Base-by-base conservation (phyloP, 2,329 filamentous ascomycete genomes). In the Fusarium buharicum region DNA sequence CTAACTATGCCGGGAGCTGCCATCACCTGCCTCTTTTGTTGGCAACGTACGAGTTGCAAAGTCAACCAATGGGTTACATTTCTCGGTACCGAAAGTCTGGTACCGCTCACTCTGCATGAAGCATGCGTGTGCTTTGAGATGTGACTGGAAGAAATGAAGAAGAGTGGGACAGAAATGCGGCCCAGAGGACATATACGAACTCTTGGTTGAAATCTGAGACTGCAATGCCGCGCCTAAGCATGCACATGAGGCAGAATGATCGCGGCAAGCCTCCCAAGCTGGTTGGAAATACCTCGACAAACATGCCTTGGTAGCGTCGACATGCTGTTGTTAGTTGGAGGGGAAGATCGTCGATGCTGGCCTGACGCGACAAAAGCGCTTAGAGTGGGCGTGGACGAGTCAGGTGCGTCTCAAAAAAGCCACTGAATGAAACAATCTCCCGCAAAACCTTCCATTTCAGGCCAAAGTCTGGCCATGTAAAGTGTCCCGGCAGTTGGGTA, bases 51-150 rank as follows among this genome's bases (percentile, higher is more conserved):
- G 62, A 69, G 64, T 58, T 59, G 48, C 56, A 59, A 49, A 59
- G 48, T 14, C 41, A 39, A 49, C 34, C 43, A 59, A 57, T 22
- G 20, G 20, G 20, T 22, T 38, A 50, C 50, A 38, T 46, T 62
- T 37, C 61, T 62, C 64, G 66, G 67, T 65, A 66, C 73, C 73
- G 66, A 67, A 50, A 64, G 59, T 69, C 57, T 67, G 73, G 72
- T 71, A 72, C 68, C 71, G 70, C 70, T 55, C 66, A 64, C 50
- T 66, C 52, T 72, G 69, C 70, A 71, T 71, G 54, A 69, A 43
- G 44, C 48, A 64, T 59, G 55, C 24, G 47, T 59, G 55, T 59
- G 54, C 52, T 50, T 51, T 38, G 50, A 61, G 44, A 64, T 60
- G 48, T 55, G 62, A 56, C 59, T 66, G 48, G 44, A 27, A 53